Evolutionary conservation across 2,329 filamentous ascomycete genomes (phyloP).

Genomic region (Cladosporium austrohemisphaericum): DNA sequence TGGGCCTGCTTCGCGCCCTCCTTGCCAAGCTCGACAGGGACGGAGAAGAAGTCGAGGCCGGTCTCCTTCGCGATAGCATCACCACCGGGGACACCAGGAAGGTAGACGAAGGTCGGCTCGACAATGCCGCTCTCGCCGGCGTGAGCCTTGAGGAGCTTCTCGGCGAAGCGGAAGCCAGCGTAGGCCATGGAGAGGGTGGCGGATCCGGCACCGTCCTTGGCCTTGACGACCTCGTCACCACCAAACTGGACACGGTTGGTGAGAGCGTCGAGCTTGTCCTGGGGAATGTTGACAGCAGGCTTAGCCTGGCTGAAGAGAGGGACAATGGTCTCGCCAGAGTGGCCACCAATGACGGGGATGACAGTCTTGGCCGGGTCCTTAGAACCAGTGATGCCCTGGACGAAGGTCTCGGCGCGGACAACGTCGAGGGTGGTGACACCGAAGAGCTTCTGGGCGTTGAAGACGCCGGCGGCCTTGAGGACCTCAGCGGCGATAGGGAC

Average conservation of each 20-base stretch:
- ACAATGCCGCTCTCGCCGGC: conserved; percentile 90
- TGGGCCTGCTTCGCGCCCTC: conserved; percentile 80
- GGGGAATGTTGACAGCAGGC: conserved; percentile 74
- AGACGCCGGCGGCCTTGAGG: conserved; percentile 87
- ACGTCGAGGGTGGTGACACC: conserved; percentile 98
- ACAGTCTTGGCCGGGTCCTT: conserved; percentile 76
- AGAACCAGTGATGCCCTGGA: conserved; percentile 78
- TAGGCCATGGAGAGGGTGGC: conserved; percentile 94
- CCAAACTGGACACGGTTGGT: conserved; percentile 97
- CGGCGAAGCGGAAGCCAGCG: conserved; percentile 92
- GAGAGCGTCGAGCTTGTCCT: conserved; percentile 84
- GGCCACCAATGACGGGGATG: conserved; percentile 91
- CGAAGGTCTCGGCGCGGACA: conserved; percentile 95
- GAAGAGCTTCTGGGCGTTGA: conserved; percentile 93
- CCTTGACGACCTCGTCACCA: conserved; percentile 94
- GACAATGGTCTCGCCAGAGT: conserved; percentile 97
- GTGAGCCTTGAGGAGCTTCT: conserved; percentile 84
- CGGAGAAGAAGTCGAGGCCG: conserved; percentile 89
- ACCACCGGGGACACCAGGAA: conserved; percentile 82
- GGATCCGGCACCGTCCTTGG: conserved; percentile 86
- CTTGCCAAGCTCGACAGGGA: conserved; percentile 82
- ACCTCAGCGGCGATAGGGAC: conserved; percentile 97
- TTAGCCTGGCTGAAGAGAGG: conserved; percentile 91
- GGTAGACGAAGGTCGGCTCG: conserved; percentile 94
- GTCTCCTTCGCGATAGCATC: conserved; percentile 79